Percentiles rank a stretch among this genome's conserved stretches.
phyloP scores from a whole-genome alignment of 192 early-diverging fungal species.

The Entomortierella parvispora region DNA sequence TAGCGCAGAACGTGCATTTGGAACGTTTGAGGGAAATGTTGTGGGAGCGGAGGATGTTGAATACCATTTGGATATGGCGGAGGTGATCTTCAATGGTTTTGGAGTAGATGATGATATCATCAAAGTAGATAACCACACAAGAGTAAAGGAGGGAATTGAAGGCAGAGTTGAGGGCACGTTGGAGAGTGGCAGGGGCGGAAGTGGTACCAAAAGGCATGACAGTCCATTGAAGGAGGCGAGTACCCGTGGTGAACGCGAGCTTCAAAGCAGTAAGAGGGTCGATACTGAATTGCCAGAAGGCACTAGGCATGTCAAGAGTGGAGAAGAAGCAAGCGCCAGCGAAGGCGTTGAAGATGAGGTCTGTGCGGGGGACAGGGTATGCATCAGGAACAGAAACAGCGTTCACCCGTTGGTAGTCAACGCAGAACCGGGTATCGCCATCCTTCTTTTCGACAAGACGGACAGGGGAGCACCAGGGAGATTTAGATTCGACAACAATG shows the following conservation, averaged over 20 bases:
- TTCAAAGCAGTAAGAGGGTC: no score
- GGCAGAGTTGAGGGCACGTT: no score
- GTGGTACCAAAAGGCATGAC: no score
- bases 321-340: slow-evolving; percentile 44
- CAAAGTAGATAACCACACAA: slow-evolving; percentile 17
- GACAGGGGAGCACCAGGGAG: slow-evolving; percentile 53
- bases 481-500: slow-evolving; percentile 47
- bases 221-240: no score
- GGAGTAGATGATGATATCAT: slow-evolving; percentile 25
- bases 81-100: slow-evolving; percentile 8
- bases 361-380: slow-evolving; percentile 62
- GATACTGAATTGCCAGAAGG: slow-evolving; percentile 52
- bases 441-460: slow-evolving; percentile 1
- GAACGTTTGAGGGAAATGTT: background rate
- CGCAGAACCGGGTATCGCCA: slow-evolving; percentile 22
- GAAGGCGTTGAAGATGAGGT: slow-evolving; percentile 50
- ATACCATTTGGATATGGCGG: slow-evolving; percentile 1
- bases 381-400: slow-evolving; percentile 52
- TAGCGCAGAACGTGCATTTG: slow-evolving; percentile 32
- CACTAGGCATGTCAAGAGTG: slow-evolving; percentile 52
- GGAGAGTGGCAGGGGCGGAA: no score
- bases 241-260: no score
- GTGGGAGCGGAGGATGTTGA: background rate
- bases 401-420: slow-evolving; percentile 66
- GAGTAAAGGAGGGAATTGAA: no score